Percentiles rank a stretch among this genome's conserved stretches.
Evolutionary conservation across 2,329 filamentous ascomycete species (phyloP).

Genomic region (Sclerotinia sclerotiorum): DNA sequence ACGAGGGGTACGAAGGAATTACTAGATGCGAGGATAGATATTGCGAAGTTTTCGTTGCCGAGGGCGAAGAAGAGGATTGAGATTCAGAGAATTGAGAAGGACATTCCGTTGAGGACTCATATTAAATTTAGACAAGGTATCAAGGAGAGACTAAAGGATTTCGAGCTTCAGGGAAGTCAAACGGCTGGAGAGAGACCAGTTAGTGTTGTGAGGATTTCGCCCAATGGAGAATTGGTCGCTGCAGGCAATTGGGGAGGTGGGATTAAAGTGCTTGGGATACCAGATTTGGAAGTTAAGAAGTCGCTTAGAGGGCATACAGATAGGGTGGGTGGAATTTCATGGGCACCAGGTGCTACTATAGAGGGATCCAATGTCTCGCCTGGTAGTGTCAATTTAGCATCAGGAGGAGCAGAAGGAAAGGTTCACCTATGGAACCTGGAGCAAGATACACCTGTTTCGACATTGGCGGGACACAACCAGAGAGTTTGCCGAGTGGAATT

Average conservation of each 20-base stretch:
- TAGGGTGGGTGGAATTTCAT: slow-evolving; percentile 85
- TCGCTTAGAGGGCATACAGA: slow-evolving; percentile 81
- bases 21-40: slow-evolving; percentile 71
- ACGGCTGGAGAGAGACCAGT: slow-evolving; percentile 88
- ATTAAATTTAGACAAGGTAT: slow-evolving; percentile 88
- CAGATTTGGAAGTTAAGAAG: slow-evolving; percentile 73
- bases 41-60: slow-evolving; percentile 81
- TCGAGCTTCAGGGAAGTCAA: slow-evolving; percentile 92
- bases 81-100: slow-evolving; percentile 76
- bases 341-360: slow-evolving; percentile 81
- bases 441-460: slow-evolving; percentile 80
- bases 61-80: slow-evolving; percentile 74
- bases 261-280: slow-evolving; percentile 81
- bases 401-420: slow-evolving; percentile 83
- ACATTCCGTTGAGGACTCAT: slow-evolving; percentile 82
- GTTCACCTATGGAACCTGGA: slow-evolving; percentile 88
- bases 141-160: slow-evolving; percentile 77
- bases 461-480: slow-evolving; percentile 77
- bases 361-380: slow-evolving; percentile 68
- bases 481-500: slow-evolving; percentile 92
- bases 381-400: slow-evolving; percentile 78
- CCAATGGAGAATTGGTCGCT: slow-evolving; percentile 78
- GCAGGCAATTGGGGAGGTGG: slow-evolving; percentile 92
- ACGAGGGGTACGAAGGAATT: slow-evolving; percentile 76
- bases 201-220: slow-evolving; percentile 88